These are phyloP conservation scores for Pterocarpus santalinus DNA, from an alignment of 306 rosid genomes.

Conservation along the genomic window DNA sequence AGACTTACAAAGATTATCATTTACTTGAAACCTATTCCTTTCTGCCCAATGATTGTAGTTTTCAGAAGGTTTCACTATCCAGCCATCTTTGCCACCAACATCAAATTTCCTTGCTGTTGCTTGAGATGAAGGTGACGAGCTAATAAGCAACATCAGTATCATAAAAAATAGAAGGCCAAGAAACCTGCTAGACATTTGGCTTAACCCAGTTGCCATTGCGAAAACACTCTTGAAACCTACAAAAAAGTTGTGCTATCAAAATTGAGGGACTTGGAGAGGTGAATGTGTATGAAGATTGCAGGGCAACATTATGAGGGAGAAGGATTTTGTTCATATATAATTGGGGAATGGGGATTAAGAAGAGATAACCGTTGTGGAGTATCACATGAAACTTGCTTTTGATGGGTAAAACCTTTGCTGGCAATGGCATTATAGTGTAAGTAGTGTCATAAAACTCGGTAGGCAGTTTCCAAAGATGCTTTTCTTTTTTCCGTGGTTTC, in stretches of 20 bases:
- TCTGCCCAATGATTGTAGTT: conserved; percentile 69
- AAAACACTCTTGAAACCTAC: not conserved
- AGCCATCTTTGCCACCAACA: conserved; percentile 80
- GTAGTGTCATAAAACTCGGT: not conserved
- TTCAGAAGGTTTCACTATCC: conserved; percentile 71
- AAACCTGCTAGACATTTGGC: not conserved
- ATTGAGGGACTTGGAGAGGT: not conserved
- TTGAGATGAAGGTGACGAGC: conserved; percentile 34
- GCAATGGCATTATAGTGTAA: conserved; percentile 10
- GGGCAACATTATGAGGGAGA: not conserved
- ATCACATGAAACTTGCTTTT: conserved; percentile 42
- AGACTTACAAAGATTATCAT: conserved; percentile 76
- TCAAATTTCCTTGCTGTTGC: conserved; percentile 44
- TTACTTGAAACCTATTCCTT: conserved; percentile 70
- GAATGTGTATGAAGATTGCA: not conserved
- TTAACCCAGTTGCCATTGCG: conserved; percentile 11
- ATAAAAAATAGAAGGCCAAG: conserved; percentile 35
- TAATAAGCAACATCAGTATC: conserved; percentile 28
- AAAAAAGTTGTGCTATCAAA: not conserved
- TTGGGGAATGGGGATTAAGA: not conserved
- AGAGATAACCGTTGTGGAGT: conserved; percentile 52
- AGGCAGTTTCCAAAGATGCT: not conserved
- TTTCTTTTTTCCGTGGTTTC: not conserved
- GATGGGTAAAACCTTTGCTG: not conserved
- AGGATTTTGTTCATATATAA: conserved; percentile 35